Percentiles rank a stretch among this genome's conserved stretches.
Conservation (phyloP, 108 stramenopile species). For the Schizochytrium sp. region DNA sequence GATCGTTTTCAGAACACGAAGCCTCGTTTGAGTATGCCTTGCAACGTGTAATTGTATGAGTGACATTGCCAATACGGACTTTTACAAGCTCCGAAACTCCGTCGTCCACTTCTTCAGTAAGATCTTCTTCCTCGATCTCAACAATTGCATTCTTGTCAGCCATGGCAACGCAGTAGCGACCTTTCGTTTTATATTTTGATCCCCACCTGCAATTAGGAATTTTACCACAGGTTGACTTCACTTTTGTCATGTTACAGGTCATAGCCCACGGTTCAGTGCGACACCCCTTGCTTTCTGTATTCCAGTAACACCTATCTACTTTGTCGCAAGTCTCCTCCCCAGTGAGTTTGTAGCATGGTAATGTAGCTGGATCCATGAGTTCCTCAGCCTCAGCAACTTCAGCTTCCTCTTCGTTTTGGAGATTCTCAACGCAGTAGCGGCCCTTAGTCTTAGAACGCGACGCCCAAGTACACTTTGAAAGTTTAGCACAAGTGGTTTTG, state of each 20-base stretch:
- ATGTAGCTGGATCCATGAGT: background rate
- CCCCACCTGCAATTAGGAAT: conserved; percentile 43
- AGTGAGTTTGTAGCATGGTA: background rate
- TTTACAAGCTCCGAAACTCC: background rate
- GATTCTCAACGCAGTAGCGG: conserved; percentile 1
- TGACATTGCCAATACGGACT: conserved; percentile 35
- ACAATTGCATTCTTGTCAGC: background rate
- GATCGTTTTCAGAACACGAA: background rate
- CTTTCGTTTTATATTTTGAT: background rate
- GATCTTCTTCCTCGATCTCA: background rate
- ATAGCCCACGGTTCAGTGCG: conserved; percentile 42
- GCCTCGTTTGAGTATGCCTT: background rate
- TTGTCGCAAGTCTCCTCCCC: conserved; percentile 8
- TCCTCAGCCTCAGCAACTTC: background rate
- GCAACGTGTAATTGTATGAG: conserved; percentile 1
- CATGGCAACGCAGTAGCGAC: conserved; percentile 27
- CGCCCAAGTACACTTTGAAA: background rate
- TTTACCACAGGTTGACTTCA: conserved; percentile 8
- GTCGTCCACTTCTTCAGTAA: background rate
- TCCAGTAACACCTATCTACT: conserved; percentile 24
- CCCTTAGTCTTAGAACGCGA: conserved; percentile 30
- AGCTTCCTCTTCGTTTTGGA: conserved; percentile 18
- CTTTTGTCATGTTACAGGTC: conserved; percentile 52
- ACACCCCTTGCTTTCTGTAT: background rate
- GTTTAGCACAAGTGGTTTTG: conserved; percentile 21